Evolutionary conservation across 2,329 filamentous ascomycete genomes (phyloP).

Genomic region (Chalara sp.): DNA sequence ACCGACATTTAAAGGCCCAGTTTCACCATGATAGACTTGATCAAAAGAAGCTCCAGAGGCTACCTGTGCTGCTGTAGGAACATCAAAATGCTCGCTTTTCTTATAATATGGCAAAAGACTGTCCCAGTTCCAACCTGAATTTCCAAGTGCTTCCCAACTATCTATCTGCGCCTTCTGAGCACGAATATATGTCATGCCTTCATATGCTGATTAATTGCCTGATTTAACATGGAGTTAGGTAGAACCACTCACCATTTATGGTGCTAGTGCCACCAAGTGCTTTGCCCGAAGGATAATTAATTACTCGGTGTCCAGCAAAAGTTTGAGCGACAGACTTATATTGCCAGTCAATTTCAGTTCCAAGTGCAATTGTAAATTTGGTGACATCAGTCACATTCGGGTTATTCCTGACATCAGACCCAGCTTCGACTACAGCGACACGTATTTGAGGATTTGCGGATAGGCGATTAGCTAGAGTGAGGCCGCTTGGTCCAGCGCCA

Average conservation of each 20-base stretch:
- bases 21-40: slow-evolving; percentile 8
- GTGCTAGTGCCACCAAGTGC: slow-evolving; percentile 14
- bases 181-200: slow-evolving; percentile 20
- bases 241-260: slow-evolving; percentile 20
- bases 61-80: slow-evolving; percentile 13
- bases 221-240: slow-evolving; percentile 16
- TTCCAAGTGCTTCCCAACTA: slow-evolving; percentile 39
- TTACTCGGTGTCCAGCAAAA: slow-evolving; percentile 4
- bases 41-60: slow-evolving; percentile 7
- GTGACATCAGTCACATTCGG: slow-evolving; percentile 10
- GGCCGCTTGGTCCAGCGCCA: slow-evolving; percentile 14
- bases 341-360: slow-evolving; percentile 15
- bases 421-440: slow-evolving; percentile 19
- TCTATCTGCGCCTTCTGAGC: slow-evolving; percentile 27
- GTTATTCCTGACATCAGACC: slow-evolving; percentile 10
- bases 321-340: slow-evolving; percentile 11
- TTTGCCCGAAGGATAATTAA: slow-evolving; percentile 10
- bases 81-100: slow-evolving; percentile 25
- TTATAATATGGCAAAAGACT: slow-evolving; percentile 36
- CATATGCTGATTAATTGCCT: slow-evolving; percentile 27
- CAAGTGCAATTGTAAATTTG: slow-evolving; percentile 7
- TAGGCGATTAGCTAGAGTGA: slow-evolving; percentile 17
- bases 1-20: slow-evolving; percentile 12
- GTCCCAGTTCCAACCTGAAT: slow-evolving; percentile 35
- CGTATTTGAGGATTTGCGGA: slow-evolving; percentile 10